Evolutionary conservation across 148 eudicot species (phyloP), one percentile per base, ranked within the genome.

Genomic region (Spergularia marina): DNA sequence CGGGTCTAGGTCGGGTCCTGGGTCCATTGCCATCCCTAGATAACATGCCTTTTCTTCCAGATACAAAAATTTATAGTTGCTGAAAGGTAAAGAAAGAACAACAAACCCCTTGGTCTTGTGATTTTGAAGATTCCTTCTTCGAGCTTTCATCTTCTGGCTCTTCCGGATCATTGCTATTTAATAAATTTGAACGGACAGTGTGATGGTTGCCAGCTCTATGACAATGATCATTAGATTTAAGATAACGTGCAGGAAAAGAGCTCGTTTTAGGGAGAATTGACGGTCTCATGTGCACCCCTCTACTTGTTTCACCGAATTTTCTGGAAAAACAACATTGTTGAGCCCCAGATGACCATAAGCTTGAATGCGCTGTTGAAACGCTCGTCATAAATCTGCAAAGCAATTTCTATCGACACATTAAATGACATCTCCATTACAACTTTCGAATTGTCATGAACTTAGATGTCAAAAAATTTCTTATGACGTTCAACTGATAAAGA

Each of bases 81-180:
- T 74, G 23, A 44, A 56, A 68, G 25, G 52, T 41, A 8, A 78
- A 71, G 68, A 18, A 3, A 39, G 5, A 57, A 4, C 5, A 18
- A 21, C 17, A 76, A 66, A 81, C 83, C 80, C 70, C 65, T 68
- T 67, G 70, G 53, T 66, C 34, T 40, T 81, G 77, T 66, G 77
- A 53, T 64, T 77, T 59, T 17, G 77, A 72, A 67, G 83, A 39
- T 54, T 76, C 77, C 41, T 66, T 78, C 4, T 71, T 58, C 15
- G 55, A 39, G 74, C 70, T 77, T 60, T 77, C 77, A 73, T 81
- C 83, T 67, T 81, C 83, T 60, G 83, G 83, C 70, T 81, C 83
- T 23, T 23, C 71, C n/a, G 80, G 74, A 61, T 81, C 74, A 68
- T 55, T 77, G 53, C 25, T 73, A 60, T 67, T 65, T 70, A 77